These are phyloP conservation scores for Euryodendron excelsum DNA, from an alignment of 148 eudicot species.

Conservation along the genomic window DNA sequence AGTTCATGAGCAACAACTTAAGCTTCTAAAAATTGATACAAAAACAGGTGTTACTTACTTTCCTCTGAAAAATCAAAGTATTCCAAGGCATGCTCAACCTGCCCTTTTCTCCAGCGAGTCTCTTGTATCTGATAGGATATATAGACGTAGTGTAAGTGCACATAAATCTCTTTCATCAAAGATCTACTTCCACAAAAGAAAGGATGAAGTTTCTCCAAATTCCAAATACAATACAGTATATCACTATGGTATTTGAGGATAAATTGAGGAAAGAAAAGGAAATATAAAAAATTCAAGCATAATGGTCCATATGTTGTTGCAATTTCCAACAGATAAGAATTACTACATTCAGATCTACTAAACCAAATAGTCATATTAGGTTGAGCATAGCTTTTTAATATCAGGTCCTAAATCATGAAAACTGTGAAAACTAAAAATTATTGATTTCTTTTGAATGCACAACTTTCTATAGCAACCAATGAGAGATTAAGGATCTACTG, in stretches of 20 bases:
- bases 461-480: conserved; percentile 5
- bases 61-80: conserved; percentile 24
- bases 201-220: conserved; percentile 7
- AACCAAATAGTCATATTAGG: background rate
- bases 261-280: background rate
- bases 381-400: background rate
- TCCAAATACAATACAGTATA: background rate
- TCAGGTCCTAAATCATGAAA: background rate
- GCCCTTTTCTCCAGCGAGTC: background rate
- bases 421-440: background rate
- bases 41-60: conserved; percentile 19
- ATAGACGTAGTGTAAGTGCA: background rate
- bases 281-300: background rate
- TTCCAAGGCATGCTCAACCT: conserved; percentile 17
- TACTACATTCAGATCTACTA: background rate
- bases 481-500: background rate
- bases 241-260: background rate
- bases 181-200: background rate
- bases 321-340: background rate
- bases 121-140: conserved; percentile 14
- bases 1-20: background rate
- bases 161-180: background rate
- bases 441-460: background rate
- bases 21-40: background rate
- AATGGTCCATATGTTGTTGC: background rate